Base-by-base conservation (phyloP, 2,329 filamentous ascomycete species). In the Tetracladium maxilliforme region DNA sequence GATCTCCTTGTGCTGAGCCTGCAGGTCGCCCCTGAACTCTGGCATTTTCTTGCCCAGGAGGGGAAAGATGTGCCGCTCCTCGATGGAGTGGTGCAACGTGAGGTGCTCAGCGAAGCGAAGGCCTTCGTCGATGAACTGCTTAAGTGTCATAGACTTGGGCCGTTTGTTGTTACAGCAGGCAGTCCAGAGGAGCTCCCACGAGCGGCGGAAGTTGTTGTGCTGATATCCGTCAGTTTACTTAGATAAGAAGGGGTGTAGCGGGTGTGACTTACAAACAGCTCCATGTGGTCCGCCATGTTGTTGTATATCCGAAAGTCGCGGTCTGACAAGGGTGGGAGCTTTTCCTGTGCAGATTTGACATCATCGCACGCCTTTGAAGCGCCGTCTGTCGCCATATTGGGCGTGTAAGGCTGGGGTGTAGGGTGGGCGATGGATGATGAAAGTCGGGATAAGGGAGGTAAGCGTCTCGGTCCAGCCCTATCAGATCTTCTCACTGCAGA, bases 1-100 rank as follows among this genome's bases (percentile, higher is more conserved):
- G 38, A 93, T 93, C 43, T 71, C 54, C 39, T 63, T 63, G 47
- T 93, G 84, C 54, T 93, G 82, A 6, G 54, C 61, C 25, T 90
- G 48, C 23, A 90, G 52, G 41, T 77, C 64, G 10, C 74, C 60
- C 19, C 58, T 56, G 44, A 92, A 92, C 35, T 79, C 74, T 5
- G 79, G 72, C 82, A 92, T 92, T 36, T 70, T 73, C 38, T 56
- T 57, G 9, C 78, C 82, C 3, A 93, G 64, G 1, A 74, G 43
- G 2, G 84, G 86, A 48, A 92, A 93, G 20, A 93, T 60, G 45
- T 83, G 69, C 16, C 58, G 52, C 49, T 94, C 84, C 48, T 93
- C 86, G 41, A 92, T 87, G 29, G 54, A 57, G 54, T 93, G 86
- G 52, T 93, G 84, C 29, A 67, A 51, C 7, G 69, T 64, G n/a